Base-by-base conservation (phyloP, 2,329 filamentous ascomycete genomes). In the Ceratocystiopsis sp. region DNA sequence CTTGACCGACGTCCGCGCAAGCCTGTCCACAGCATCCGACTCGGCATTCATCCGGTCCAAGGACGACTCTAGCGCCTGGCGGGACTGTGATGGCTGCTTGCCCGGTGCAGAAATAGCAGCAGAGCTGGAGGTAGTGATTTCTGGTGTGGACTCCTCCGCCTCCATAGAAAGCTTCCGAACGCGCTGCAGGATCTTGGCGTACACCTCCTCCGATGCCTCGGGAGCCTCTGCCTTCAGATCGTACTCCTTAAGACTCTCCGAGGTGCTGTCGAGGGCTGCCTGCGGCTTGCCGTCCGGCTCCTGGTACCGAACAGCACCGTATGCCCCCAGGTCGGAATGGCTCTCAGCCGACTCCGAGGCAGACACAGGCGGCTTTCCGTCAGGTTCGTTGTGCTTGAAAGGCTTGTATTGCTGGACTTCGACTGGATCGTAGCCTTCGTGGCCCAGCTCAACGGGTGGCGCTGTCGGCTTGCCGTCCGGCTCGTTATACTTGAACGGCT, bases 201-300 rank as follows among this genome's bases (percentile, higher is more conserved):
- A 57, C 21, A 59, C 54, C 15, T 54, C 53, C 32, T 57, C 50
- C n/a, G 57, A 55, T n/a, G 53, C 25, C 18, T 41, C 46, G 3
- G 42, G 13, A 8, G 21, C 35, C 15, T 35, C 21, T 11, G 25
- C 11, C 18, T 44, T 38, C 38, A 52, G 48, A 43, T 68, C 63
- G 48, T 60, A 64, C 14, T 61, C 60, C 37, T 54, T 49, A 19
- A 66, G 55, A 41, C 58, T 54, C 41, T 58, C 55, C 33, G 57
- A 51, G 15, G 61, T 55, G 15, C 53, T 46, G 37, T 64, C 63
- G 13, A 15, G 25, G 8, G 12, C n/a, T 5, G 35, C 38, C 11
- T n/a, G 35, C 13, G 42, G 25, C 40, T 49, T 40, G 16, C 47
- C 46, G 34, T 50, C 40, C 2, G 51, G 52, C 42, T 58, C 52